Evolutionary conservation across 768 basidiomycete genomes (phyloP).

Genomic region (Saitozyma sp.): DNA sequence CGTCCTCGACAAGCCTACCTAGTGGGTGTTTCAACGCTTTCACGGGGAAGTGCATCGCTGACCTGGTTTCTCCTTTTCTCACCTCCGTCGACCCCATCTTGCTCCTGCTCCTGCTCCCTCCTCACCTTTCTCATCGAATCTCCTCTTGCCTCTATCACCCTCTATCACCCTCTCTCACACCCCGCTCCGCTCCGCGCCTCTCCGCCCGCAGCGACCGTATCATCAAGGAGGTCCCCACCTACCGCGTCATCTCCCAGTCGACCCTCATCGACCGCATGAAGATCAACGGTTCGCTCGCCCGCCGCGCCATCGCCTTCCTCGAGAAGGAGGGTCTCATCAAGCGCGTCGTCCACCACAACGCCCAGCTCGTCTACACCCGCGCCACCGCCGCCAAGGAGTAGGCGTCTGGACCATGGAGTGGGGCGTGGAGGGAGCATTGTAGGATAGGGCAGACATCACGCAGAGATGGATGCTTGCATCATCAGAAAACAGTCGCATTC

Average conservation of each 20-base stretch:
- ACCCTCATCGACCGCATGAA: constrained; percentile 99
- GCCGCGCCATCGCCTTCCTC: constrained; percentile 83
- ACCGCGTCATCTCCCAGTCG: constrained; percentile 96
- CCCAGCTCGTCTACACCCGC: constrained; percentile 84
- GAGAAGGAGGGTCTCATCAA: constrained; percentile 94
- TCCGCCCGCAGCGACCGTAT: constrained; percentile 57
- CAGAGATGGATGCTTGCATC: constrained; percentile 1
- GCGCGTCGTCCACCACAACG: constrained; percentile 91
- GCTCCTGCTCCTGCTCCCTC: neutral
- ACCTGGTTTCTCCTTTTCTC: constrained; percentile 4
- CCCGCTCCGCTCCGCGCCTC: neutral
- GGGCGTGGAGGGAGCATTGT: constrained; percentile 10
- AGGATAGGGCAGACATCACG: constrained; percentile 12
- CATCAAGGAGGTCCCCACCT: constrained; percentile 97
- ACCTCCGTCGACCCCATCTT: neutral
- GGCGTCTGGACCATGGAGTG: constrained; percentile 2
- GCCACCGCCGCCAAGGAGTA: constrained; percentile 49
- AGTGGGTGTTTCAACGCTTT: constrained; percentile 36
- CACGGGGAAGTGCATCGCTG: neutral
- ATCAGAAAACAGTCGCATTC: neutral
- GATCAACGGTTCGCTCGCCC: constrained; percentile 91
- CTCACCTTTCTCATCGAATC: neutral
- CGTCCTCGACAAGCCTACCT: constrained; percentile 87
- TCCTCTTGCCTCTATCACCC: constrained; percentile 1
- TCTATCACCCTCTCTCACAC: neutral